These are phyloP conservation scores for Moniliophthora roreri DNA, from an alignment of 1,284 basidiomycete species.

Conservation along the genomic window DNA sequence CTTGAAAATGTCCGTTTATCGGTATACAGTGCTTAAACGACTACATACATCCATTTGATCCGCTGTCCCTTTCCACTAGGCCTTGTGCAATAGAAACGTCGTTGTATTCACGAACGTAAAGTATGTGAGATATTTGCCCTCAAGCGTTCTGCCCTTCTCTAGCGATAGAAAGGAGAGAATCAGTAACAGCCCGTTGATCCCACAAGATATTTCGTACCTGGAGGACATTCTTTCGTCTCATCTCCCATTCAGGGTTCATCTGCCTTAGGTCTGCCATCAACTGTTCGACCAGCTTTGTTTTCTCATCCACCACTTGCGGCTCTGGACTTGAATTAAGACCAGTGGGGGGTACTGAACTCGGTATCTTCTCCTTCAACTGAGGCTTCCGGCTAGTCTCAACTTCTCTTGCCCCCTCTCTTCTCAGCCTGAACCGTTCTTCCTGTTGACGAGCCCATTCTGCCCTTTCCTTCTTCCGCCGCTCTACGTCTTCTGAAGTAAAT, in stretches of 20 bases:
- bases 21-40: background rate
- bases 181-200: too few relatives aligned
- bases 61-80: background rate
- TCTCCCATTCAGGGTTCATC: constrained; percentile 63
- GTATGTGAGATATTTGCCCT: background rate
- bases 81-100: too few relatives aligned
- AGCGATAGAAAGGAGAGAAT: background rate
- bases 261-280: constrained; percentile 52
- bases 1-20: background rate
- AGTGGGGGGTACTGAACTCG: too few relatives aligned
- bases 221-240: constrained; percentile 43
- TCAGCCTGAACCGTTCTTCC: constrained; percentile 43
- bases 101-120: background rate
- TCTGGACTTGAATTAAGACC: background rate
- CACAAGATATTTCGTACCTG: too few relatives aligned
- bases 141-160: constrained; percentile 6
- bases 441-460: constrained; percentile 59
- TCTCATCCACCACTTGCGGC: constrained; percentile 18
- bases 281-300: constrained; percentile 38
- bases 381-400: too few relatives aligned
- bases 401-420: constrained; percentile 39
- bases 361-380: too few relatives aligned
- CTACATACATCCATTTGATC: constrained; percentile 3
- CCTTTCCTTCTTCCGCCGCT: constrained; percentile 52
- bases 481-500: constrained; percentile 35